Conservation (phyloP, 1,284 basidiomycete genomes). For the Apiotrichum gracile region DNA sequence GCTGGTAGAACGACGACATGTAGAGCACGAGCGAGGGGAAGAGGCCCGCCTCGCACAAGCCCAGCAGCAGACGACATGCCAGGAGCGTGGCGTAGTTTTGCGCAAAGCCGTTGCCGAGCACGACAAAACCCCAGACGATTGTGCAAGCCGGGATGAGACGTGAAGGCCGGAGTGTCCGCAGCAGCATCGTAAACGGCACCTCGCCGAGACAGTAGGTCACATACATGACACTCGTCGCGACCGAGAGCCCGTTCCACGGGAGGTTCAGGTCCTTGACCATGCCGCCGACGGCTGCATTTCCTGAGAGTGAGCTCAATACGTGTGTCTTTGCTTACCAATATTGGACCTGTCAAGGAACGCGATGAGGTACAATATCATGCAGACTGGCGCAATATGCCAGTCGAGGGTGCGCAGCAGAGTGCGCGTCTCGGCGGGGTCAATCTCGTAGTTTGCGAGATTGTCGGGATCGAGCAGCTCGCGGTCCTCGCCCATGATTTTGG, state of each 20-base stretch:
- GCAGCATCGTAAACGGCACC: slow-evolving; percentile 23
- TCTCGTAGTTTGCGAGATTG: not conserved
- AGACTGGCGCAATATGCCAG: slow-evolving; percentile 7
- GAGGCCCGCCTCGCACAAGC: slow-evolving; percentile 27
- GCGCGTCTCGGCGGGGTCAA: not conserved
- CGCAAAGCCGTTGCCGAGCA: slow-evolving; percentile 17
- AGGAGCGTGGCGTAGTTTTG: slow-evolving; percentile 22
- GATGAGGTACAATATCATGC: slow-evolving; percentile 3
- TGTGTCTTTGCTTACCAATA: not conserved
- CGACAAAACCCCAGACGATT: slow-evolving; percentile 21
- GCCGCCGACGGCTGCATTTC: slow-evolving; percentile 7
- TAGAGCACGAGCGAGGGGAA: slow-evolving; percentile 26
- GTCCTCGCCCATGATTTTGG: slow-evolving; percentile 4
- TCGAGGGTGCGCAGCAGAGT: slow-evolving; percentile 6
- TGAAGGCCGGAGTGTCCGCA: slow-evolving; percentile 23
- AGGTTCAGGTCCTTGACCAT: slow-evolving; percentile 5
- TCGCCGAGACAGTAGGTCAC: slow-evolving; percentile 32
- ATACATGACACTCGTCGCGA: slow-evolving; percentile 20
- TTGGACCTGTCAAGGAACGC: slow-evolving; percentile 3
- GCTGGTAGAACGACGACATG: slow-evolving; percentile 24
- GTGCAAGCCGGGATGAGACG: slow-evolving; percentile 14
- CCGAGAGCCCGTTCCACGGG: slow-evolving; percentile 3
- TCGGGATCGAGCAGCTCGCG: slow-evolving; percentile 1
- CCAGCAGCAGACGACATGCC: slow-evolving; percentile 22
- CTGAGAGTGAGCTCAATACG: not conserved